Evolutionary conservation across 1,284 basidiomycete species (phyloP), one percentile per base, ranked within the genome.

Genomic region (Fomitopsis pinicola): DNA sequence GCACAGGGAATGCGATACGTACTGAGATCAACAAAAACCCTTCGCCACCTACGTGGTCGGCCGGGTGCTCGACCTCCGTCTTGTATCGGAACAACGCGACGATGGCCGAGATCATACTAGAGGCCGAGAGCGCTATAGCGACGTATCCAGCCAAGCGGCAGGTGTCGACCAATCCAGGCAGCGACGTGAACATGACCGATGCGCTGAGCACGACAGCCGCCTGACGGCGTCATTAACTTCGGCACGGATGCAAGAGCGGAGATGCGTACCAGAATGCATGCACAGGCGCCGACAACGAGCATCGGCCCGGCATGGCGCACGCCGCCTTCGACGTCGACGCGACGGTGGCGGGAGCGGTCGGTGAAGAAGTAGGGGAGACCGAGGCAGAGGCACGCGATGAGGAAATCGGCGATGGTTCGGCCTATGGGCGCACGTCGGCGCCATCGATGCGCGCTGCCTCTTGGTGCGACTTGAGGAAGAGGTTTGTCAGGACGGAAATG

Each of bases 201-300:
- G 88, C 87, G 67, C 89, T 90, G 59, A 92, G 76, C 19, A 92
- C 81, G 59, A 91, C 82, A 33, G 88, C 89, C 67, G 89, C 88
- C 89, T 92, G 59, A 33, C 17, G 17, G 30, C 42, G 35, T 57
- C 33, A 55, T 38, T 7, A 60, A 42, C 26, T 17, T 14, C 26
- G 8, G 12, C 22, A 15, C 8, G n/a, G 3, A 30, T 14, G 42
- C 9, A 40, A 3, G 4, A 3, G 17, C 14, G 28, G 54, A 44
- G 45, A 64, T 35, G 78, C 85, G 75, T 72, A 89, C 88, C 73
- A 88, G 80, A n/a, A 90, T 73, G 67, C 86, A 88, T 14, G 86
- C 82, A 69, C 81, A 85, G 7, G 82, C 86, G 17, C 86, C 84
- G 53, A 88, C 73, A 58, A 88, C 71, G 63, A 91, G 79, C 70